These are phyloP conservation scores for Mrakia hoshinonis DNA, from an alignment of 768 basidiomycete species.

Conservation along the genomic window DNA sequence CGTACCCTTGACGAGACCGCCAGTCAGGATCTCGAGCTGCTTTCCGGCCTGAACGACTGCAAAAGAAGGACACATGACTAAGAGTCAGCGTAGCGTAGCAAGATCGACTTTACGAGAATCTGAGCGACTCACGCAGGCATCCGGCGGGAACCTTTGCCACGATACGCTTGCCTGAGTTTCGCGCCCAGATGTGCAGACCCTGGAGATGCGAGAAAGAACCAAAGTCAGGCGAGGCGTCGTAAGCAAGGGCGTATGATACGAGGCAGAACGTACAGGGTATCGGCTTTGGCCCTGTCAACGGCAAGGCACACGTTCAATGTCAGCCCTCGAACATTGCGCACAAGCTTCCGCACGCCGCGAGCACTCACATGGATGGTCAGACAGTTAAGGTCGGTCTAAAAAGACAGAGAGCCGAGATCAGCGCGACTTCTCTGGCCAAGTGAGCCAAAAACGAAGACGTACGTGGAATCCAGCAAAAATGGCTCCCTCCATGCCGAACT, in stretches of 20 bases:
- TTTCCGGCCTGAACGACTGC: slow-evolving; percentile 83
- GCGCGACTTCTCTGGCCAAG: no score
- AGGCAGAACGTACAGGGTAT: not conserved
- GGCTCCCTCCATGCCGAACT: slow-evolving; percentile 62
- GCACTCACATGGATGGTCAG: slow-evolving; percentile 44
- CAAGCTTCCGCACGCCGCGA: not conserved
- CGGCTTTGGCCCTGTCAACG: slow-evolving; percentile 1
- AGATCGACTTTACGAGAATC: no score
- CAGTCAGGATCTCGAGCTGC: slow-evolving; percentile 73
- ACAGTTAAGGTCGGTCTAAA: slow-evolving; percentile 89
- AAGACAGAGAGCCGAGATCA: no score
- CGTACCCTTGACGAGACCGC: slow-evolving; percentile 56
- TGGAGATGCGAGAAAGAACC: slow-evolving; percentile 76
- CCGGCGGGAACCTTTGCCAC: slow-evolving; percentile 75
- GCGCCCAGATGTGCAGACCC: slow-evolving; percentile 86
- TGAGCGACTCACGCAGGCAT: slow-evolving; percentile 47
- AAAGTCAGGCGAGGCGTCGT: not conserved
- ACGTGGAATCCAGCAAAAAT: slow-evolving; percentile 92
- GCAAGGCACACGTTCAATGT: no score
- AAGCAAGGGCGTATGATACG: not conserved
- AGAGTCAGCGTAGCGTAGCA: not conserved
- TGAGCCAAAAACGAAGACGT: no score
- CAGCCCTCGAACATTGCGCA: not conserved
- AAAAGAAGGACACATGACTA: not conserved
- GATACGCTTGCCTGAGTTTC: slow-evolving; percentile 84